Base-by-base conservation (phyloP, 306 rosid species). In the Gynostemma pentaphyllum region DNA sequence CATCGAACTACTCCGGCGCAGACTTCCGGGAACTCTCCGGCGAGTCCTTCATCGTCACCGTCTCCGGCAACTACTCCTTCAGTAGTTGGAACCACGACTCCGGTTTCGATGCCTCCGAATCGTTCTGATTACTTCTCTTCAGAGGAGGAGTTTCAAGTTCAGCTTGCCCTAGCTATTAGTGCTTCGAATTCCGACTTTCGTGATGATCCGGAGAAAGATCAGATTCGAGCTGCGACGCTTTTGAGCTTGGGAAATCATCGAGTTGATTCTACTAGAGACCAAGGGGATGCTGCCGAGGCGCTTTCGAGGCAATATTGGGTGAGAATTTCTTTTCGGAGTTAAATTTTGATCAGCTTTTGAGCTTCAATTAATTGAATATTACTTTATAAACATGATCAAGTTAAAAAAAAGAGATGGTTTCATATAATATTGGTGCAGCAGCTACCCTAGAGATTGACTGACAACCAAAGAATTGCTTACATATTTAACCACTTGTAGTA, bases 301-400 rank as follows among this genome's bases (percentile, higher is more conserved):
- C 77, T 92, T 69, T 82, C 99, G 9, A 75, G 96, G 82, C 97
- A 82, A 78, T 92, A 92, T 77, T 92, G 97, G 99, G 99, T 92
- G 74, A 84, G 95, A 67, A 57, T 47, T 55, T 56, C 9, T 62
- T 59, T 21, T n/a, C 44, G 54, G 45, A 30, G 42, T 37, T 72
- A 30, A 42, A 56, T 62, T n/a, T 74, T 34, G 9, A 28, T 42
- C 63, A 15, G 4, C 14, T 29, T 66, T 29, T 70, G 40, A 53
- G 37, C 42, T 45, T 32, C 18, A 39, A 7, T 70, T 19, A 77
- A 49, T 72, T 73, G 40, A 32, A 60, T 7, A 36, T 13, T 37
- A 12, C 65, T 16, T 22, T 59, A 32, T 19, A 59, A 36, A 3
- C 65, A 59, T 39, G 37, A 6, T 7, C 13, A 16, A 21, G 48